phyloP scores from a whole-genome alignment of 176 grass and related monocot genomes.

The Dactylis glomerata region DNA sequence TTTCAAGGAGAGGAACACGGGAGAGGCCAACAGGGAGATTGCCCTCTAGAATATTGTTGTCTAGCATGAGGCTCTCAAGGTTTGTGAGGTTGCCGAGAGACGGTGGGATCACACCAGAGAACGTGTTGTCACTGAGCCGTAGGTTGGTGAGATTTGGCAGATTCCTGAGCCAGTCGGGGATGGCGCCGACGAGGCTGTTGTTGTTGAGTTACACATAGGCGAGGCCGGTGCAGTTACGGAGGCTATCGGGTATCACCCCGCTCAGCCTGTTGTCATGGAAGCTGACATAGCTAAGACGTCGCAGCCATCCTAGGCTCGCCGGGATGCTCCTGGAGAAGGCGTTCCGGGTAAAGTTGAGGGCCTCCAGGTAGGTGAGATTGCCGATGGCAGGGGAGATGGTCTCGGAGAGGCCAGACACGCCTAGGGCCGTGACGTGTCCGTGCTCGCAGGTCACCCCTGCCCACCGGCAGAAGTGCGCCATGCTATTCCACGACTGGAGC shows the following conservation, averaged over 20 bases:
- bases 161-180: not conserved
- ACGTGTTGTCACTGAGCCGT: not conserved
- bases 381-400: not conserved
- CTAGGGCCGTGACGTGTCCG: not conserved
- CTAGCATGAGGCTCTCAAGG: not conserved
- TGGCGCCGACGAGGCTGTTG: not conserved
- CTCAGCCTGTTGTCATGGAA: not conserved
- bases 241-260: not conserved
- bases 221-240: not conserved
- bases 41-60: not conserved
- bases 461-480: constrained; percentile 3
- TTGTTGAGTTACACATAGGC: not conserved
- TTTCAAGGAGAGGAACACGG: not conserved
- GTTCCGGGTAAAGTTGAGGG: not conserved
- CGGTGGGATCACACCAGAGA: not conserved
- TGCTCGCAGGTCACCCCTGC: not conserved
- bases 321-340: not conserved
- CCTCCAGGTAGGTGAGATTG: not conserved
- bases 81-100: not conserved
- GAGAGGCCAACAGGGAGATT: not conserved
- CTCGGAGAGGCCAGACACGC: not conserved
- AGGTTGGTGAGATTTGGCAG: not conserved
- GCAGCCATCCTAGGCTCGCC: not conserved
- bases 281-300: not conserved
- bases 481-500: not conserved